phyloP scores from a whole-genome alignment of 1,139 yeast species.

The Taphrina populina region DNA sequence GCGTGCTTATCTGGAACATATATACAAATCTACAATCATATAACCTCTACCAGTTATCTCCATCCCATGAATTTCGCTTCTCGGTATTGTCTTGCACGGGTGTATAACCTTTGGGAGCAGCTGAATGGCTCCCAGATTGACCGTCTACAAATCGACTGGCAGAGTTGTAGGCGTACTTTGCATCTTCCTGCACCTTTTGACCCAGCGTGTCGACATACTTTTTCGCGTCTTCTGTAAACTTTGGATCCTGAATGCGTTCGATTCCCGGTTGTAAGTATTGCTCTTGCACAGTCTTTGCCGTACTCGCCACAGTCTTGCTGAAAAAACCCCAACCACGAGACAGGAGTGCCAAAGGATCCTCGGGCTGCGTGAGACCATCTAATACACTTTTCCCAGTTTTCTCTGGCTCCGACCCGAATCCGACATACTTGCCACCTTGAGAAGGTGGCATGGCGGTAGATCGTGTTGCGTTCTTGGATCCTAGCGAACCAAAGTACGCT shows the following conservation, averaged over 20 bases:
- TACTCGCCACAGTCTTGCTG: slow-evolving; percentile 75
- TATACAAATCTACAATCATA: no score
- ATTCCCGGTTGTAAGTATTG: slow-evolving; percentile 85
- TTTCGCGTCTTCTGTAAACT: slow-evolving; percentile 42
- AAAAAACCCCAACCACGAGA: slow-evolving; percentile 93
- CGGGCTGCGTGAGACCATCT: slow-evolving; percentile 50
- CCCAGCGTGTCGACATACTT: slow-evolving; percentile 22
- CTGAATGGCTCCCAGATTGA: neutral
- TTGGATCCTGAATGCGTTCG: slow-evolving; percentile 76
- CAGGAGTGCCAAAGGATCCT: slow-evolving; percentile 87
- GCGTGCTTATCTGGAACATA: no score
- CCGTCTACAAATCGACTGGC: slow-evolving; percentile 27
- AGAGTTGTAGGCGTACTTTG: slow-evolving; percentile 23
- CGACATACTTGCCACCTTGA: slow-evolving; percentile 89
- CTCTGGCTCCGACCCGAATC: slow-evolving; percentile 66
- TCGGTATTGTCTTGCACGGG: neutral
- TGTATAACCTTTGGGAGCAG: neutral
- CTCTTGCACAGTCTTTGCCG: slow-evolving; percentile 82
- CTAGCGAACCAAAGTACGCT: slow-evolving; percentile 75
- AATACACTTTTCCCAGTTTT: slow-evolving; percentile 23
- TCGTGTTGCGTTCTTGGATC: slow-evolving; percentile 66
- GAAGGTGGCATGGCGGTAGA: slow-evolving; percentile 85
- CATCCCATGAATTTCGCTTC: slow-evolving; percentile 8
- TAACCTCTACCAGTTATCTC: slow-evolving; percentile 9
- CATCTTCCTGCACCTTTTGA: slow-evolving; percentile 29